Base-by-base conservation (phyloP, 2,329 filamentous ascomycete species). In the Calonectria pseudoreteaudii region DNA sequence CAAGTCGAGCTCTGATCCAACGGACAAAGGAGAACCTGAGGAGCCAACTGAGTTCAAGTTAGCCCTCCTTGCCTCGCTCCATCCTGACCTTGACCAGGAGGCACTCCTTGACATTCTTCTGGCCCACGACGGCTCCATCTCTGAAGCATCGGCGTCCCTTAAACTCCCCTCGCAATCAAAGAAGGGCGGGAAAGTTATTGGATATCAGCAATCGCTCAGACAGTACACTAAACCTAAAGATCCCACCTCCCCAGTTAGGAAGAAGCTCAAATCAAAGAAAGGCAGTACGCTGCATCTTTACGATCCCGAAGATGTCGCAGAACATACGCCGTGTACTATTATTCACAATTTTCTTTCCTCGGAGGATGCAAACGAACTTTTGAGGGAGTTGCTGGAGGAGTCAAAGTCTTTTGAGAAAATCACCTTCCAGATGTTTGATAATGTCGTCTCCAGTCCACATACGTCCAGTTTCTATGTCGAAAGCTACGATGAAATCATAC, bases 1-100 rank as follows among this genome's bases (percentile, higher is more conserved):
- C 69, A 92, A 85, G 71, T 72, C 75, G 28, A 81, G 76, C 62
- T 76, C 77, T 30, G 79, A 77, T 85, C 77, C 80, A 79, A 53
- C 71, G 8, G 66, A 71, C 47, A 68, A 64, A 41, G 80, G 82
- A 7, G 83, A 84, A 23, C 90, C 92, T 20, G 91, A 95, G 20
- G 94, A 98, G 60, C 93, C 94, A 1, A 99, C 97, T 0, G 97
- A 98, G 75, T 88, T 97, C 79, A 98, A 98, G 81, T 86, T 99
- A 18, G 95, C 95, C 1, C 87, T 98, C 1, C 86, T 99, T 4
- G 90, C 93, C 2, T 98, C 97, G 0, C 85, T 98, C 0, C 90
- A 95, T 77, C 91, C 94, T 0, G 82, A 87, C 0, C 77, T 92
- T 5, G 88, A 91, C 10, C 92, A 94, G 60, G 91, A 93, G 44